Conservation (phyloP, 805 yeast species). For the Hagleromyces aurorensis region DNA sequence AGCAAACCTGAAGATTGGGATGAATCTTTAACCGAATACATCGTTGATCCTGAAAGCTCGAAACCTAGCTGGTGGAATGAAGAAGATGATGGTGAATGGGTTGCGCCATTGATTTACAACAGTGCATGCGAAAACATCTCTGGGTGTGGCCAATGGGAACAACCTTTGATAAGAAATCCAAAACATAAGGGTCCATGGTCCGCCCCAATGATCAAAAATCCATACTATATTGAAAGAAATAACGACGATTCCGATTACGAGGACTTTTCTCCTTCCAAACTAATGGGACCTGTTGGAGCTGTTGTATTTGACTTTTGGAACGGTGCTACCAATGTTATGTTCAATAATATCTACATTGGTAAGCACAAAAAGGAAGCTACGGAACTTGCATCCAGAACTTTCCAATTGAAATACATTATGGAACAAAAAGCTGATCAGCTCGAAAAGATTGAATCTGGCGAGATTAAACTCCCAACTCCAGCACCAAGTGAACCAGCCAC, state of each 20-base stretch:
- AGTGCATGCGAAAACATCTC: slow-evolving; percentile 56
- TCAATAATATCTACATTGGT: slow-evolving; percentile 81
- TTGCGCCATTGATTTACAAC: slow-evolving; percentile 59
- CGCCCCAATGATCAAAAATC: slow-evolving; percentile 62
- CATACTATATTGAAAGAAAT: slow-evolving; percentile 60
- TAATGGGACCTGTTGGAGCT: slow-evolving; percentile 73
- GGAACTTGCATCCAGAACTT: slow-evolving; percentile 69
- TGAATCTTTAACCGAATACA: slow-evolving; percentile 48
- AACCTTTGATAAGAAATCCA: slow-evolving; percentile 61
- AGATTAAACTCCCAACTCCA: too few relatives aligned
- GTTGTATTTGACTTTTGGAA: slow-evolving; percentile 73
- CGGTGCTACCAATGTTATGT: slow-evolving; percentile 64
- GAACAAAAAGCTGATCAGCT: too few relatives aligned
- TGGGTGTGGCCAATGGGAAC: slow-evolving; percentile 80
- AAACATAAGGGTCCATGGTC: slow-evolving; percentile 72
- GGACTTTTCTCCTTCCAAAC: slow-evolving; percentile 48
- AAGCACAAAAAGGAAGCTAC: slow-evolving; percentile 83
- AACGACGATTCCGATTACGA: slow-evolving; percentile 74
- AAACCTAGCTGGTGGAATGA: slow-evolving; percentile 84
- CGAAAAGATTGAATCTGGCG: too few relatives aligned
- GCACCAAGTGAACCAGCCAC: too few relatives aligned
- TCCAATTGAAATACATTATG: too few relatives aligned
- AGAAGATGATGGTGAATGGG: slow-evolving; percentile 83
- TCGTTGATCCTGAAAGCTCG: slow-evolving; percentile 58
- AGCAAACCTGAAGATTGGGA: slow-evolving; percentile 74